Conservation (phyloP, 2,329 filamentous ascomycete genomes). For the Diaporthe capsici region DNA sequence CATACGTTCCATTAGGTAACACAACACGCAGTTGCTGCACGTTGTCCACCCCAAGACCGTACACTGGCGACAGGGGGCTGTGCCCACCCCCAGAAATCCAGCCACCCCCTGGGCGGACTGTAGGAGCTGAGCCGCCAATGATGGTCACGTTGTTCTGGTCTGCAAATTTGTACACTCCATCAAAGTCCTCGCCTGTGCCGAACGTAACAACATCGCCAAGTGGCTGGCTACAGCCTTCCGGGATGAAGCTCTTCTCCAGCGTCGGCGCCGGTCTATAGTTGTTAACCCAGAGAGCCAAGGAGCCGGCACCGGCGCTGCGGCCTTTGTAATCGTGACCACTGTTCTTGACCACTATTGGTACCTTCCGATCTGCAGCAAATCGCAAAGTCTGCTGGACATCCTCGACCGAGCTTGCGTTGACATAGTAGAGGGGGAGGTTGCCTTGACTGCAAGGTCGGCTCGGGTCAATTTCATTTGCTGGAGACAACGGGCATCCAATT, state of each 20-base stretch:
- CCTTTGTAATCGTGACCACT: not conserved
- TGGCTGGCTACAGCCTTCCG: not conserved
- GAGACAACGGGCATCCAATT: not conserved
- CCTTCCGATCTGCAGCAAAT: not conserved
- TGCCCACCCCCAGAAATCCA: not conserved
- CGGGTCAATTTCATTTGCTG: not conserved
- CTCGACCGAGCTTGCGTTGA: not conserved
- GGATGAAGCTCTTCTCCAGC: not conserved
- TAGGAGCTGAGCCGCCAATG: not conserved
- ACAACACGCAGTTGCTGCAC: constrained; percentile 50
- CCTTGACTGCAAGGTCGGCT: not conserved
- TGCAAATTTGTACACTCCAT: not conserved
- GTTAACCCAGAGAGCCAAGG: not conserved
- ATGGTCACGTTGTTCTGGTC: not conserved
- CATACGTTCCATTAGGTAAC: constrained; percentile 56
- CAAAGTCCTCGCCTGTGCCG: not conserved
- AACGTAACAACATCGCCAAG: not conserved
- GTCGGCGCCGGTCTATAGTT: not conserved
- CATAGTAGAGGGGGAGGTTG: not conserved
- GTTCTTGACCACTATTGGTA: not conserved
- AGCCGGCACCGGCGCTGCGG: not conserved
- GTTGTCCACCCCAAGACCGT: not conserved
- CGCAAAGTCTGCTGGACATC: not conserved
- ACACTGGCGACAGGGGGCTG: not conserved
- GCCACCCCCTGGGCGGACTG: not conserved